Percentiles rank a stretch among this genome's conserved stretches.
Conservation (phyloP, 2,329 filamentous ascomycete species). For the Epichloe aotearoae region DNA sequence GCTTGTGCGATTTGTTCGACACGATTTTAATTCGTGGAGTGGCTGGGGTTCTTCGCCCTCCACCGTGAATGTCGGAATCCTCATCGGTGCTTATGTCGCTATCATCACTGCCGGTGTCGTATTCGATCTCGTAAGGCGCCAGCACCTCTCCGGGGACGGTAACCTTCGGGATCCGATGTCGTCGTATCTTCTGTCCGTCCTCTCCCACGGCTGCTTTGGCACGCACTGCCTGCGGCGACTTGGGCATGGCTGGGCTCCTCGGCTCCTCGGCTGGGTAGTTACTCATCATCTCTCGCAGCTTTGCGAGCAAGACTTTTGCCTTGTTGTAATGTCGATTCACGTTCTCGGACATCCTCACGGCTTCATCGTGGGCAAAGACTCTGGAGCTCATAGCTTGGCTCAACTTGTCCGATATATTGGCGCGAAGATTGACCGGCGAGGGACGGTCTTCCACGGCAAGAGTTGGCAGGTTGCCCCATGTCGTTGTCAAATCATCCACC, state of each 20-base stretch:
- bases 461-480: conserved; percentile 42
- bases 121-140: conserved; percentile 51
- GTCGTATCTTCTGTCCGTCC: conserved; percentile 32
- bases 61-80: conserved; percentile 29
- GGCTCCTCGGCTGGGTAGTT: conserved; percentile 44
- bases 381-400: conserved; percentile 41
- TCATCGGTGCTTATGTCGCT: conserved; percentile 40
- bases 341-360: conserved; percentile 49
- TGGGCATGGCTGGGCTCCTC: conserved; percentile 36
- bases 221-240: conserved; percentile 40
- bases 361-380: conserved; percentile 47
- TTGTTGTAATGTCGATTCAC: conserved; percentile 49
- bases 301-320: conserved; percentile 43
- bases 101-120: conserved; percentile 41
- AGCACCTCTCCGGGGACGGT: conserved; percentile 54
- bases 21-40: conserved; percentile 37
- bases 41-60: conserved; percentile 23
- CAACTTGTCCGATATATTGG: conserved; percentile 46
- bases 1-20: conserved; percentile 28
- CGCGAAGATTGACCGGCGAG: conserved; percentile 37
- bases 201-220: conserved; percentile 33
- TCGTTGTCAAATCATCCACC: conserved; percentile 42
- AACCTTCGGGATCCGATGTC: conserved; percentile 40
- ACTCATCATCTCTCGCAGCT: conserved; percentile 46
- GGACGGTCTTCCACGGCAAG: conserved; percentile 33